Percentiles rank a stretch among this genome's conserved stretches.
These are phyloP conservation scores for Drosera spatulata DNA, from an alignment of 179 eudicot genomes.

Conservation along the genomic window DNA sequence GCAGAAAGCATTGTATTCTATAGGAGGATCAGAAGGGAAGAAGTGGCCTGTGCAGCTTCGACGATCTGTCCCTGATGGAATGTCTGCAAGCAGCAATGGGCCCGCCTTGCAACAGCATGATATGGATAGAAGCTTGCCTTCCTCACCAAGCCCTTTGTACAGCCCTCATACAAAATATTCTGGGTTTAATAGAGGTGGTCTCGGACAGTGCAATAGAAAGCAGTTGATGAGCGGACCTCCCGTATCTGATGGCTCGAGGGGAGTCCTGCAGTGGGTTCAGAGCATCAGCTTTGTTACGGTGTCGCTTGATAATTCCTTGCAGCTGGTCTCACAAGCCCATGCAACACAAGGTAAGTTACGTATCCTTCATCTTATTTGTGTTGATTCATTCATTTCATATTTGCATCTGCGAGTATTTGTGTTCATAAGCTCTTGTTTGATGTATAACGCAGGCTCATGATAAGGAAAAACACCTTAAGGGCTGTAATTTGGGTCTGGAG, in stretches of 20 bases:
- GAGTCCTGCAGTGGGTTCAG: slow-evolving; percentile 84
- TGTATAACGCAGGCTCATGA: no score
- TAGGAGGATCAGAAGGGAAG: slow-evolving; percentile 86
- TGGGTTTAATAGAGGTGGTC: slow-evolving; percentile 63
- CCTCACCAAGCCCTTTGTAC: slow-evolving; percentile 74
- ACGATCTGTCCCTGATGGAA: slow-evolving; percentile 69
- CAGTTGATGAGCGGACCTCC: slow-evolving; percentile 64
- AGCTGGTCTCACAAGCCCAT: slow-evolving; percentile 69
- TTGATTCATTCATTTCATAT: neutral
- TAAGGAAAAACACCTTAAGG: no score
- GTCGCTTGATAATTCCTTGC: slow-evolving; percentile 79
- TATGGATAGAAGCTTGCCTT: slow-evolving; percentile 65
- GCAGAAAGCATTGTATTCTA: slow-evolving; percentile 88
- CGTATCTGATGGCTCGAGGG: slow-evolving; percentile 57
- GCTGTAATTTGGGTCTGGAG: no score
- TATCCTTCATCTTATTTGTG: neutral
- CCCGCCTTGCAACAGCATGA: slow-evolving; percentile 80
- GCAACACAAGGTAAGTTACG: slow-evolving; percentile 47
- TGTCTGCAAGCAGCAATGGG: slow-evolving; percentile 62
- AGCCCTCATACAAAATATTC: slow-evolving; percentile 68
- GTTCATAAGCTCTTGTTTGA: no score
- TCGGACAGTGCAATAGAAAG: slow-evolving; percentile 76
- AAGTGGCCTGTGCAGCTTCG: slow-evolving; percentile 94
- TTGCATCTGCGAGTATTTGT: neutral
- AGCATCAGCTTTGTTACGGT: slow-evolving; percentile 85